phyloP scores from a whole-genome alignment of 23 red algal species.

The Chondrus crispus region DNA sequence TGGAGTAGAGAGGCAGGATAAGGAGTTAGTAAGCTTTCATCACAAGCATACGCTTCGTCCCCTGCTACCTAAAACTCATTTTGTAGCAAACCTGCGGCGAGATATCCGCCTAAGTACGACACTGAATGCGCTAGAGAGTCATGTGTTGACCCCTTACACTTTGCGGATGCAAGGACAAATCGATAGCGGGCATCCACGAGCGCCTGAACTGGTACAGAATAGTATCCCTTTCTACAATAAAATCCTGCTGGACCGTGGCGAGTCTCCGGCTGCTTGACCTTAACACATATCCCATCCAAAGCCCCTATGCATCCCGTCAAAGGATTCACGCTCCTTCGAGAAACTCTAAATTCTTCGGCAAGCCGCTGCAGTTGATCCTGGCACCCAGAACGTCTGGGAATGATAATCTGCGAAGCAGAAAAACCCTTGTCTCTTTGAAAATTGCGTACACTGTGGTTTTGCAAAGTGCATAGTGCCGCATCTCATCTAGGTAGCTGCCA shows the following conservation, averaged over 20 bases:
- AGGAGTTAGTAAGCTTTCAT: no score
- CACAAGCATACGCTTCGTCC: no score
- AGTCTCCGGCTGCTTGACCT: not conserved
- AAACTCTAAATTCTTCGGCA: not conserved
- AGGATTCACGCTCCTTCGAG: not conserved
- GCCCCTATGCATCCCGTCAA: not conserved
- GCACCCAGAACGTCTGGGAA: not conserved
- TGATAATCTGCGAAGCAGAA: not conserved
- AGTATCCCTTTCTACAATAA: slow-evolving; percentile 1
- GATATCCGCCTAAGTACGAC: not conserved
- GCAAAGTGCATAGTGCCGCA: not conserved
- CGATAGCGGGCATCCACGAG: not conserved
- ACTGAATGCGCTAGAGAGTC: not conserved
- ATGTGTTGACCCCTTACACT: not conserved
- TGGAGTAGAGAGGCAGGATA: no score
- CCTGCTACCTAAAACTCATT: not conserved
- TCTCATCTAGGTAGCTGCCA: not conserved
- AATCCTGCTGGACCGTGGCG: not conserved
- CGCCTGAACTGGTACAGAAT: not conserved
- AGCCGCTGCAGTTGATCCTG: not conserved
- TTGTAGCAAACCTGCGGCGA: not conserved
- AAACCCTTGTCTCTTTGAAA: not conserved
- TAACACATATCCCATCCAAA: not conserved
- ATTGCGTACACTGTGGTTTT: not conserved
- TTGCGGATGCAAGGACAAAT: not conserved